These are phyloP conservation scores for Quercus suber DNA, from an alignment of 306 rosid species.

Conservation along the genomic window DNA sequence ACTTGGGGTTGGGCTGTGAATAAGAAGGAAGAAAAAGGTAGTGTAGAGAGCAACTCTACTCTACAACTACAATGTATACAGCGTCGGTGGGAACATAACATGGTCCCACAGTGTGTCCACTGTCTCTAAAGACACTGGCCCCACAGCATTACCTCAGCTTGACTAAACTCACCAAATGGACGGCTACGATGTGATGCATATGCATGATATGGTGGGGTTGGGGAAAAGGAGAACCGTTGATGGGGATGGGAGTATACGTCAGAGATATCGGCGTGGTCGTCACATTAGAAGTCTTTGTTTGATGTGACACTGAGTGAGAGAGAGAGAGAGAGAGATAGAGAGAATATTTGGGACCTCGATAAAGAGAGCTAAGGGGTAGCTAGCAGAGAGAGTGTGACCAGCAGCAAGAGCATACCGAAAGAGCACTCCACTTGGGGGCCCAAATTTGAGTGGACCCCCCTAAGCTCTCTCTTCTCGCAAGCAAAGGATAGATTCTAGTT, in stretches of 20 bases:
- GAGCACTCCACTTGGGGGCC: constrained; percentile 69
- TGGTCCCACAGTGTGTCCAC: constrained; percentile 37
- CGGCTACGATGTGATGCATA: constrained; percentile 25
- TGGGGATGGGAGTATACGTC: constrained; percentile 22
- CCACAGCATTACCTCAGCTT: constrained; percentile 33
- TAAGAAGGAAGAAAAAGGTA: constrained; percentile 54
- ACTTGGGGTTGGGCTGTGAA: constrained; percentile 45
- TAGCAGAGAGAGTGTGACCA: constrained; percentile 26
- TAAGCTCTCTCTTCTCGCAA: constrained; percentile 70
- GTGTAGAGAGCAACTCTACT: constrained; percentile 17
- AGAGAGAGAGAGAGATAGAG: background rate
- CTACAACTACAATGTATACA: constrained; percentile 11
- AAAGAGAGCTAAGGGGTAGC: constrained; percentile 36
- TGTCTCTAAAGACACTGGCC: constrained; percentile 23
- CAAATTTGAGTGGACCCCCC: constrained; percentile 44
- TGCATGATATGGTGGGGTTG: background rate
- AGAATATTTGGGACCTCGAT: constrained; percentile 93
- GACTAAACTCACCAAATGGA: constrained; percentile 31
- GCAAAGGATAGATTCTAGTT: constrained; percentile 80
- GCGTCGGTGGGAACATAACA: constrained; percentile 60
- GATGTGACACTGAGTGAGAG: constrained; percentile 54
- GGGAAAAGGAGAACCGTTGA: constrained; percentile 27
- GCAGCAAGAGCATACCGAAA: constrained; percentile 49
- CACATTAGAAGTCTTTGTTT: constrained; percentile 14
- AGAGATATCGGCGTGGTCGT: constrained; percentile 28